Percentiles rank a stretch among this genome's conserved stretches.
Evolutionary conservation across 2,329 filamentous ascomycete species (phyloP).

Genomic region (Blastomyces emzantsi): DNA sequence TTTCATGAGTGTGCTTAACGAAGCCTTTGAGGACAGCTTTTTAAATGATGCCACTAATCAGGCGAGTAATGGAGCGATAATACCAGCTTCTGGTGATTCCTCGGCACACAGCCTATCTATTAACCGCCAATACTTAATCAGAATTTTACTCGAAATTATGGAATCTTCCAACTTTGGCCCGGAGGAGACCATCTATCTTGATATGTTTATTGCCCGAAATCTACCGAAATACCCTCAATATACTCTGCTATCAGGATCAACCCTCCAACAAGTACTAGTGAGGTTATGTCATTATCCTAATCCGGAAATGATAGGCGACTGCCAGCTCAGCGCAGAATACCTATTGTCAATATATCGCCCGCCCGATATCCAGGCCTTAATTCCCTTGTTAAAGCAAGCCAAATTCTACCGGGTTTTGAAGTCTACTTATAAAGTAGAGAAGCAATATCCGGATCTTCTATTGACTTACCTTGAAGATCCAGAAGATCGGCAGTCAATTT

Average conservation of each 20-base stretch:
- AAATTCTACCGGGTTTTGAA: constrained; percentile 89
- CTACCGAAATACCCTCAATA: constrained; percentile 96
- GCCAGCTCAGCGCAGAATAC: constrained; percentile 95
- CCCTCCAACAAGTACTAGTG: constrained; percentile 68
- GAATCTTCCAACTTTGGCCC: constrained; percentile 62
- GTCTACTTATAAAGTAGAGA: constrained; percentile 70
- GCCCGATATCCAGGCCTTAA: constrained; percentile 64
- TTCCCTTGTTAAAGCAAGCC: constrained; percentile 68
- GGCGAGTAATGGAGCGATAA: constrained; percentile 45
- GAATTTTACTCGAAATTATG: constrained; percentile 87
- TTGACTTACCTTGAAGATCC: constrained; percentile 77
- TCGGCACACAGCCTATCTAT: constrained; percentile 51
- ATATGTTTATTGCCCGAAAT: constrained; percentile 97
- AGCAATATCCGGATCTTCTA: constrained; percentile 68
- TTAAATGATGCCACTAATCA: constrained; percentile 70
- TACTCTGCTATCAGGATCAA: constrained; percentile 78
- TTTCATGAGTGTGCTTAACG: constrained; percentile 90
- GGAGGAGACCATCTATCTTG: constrained; percentile 83
- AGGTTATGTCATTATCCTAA: constrained; percentile 80
- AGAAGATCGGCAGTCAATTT: constrained; percentile 64
- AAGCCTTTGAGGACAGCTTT: constrained; percentile 92
- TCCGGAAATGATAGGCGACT: constrained; percentile 75
- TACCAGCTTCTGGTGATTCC: constrained; percentile 55
- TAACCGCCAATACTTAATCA: constrained; percentile 86
- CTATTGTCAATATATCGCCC: constrained; percentile 88